phyloP scores from a whole-genome alignment of 306 rosid genomes.

The Rosa chinensis region DNA sequence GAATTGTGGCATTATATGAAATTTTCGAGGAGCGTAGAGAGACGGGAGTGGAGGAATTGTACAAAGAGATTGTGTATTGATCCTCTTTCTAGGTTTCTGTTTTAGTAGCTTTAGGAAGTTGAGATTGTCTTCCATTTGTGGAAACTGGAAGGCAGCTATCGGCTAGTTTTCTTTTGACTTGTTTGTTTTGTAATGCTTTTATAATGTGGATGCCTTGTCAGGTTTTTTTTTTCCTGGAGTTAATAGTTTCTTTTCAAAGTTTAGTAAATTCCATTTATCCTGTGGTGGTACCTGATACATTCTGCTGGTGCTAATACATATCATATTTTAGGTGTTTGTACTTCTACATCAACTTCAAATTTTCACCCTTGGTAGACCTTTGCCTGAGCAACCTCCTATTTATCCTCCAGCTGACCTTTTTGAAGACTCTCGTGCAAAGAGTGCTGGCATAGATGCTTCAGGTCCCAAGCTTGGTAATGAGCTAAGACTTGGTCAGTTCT shows the following conservation, averaged over 20 bases:
- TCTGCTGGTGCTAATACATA: conserved; percentile 9
- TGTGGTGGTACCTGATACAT: background rate
- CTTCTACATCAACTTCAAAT: conserved; percentile 83
- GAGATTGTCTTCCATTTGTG: background rate
- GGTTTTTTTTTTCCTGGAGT: background rate
- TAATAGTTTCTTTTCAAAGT: background rate
- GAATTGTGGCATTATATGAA: background rate
- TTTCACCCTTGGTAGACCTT: conserved; percentile 72
- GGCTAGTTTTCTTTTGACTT: background rate
- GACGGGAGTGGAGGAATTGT: background rate
- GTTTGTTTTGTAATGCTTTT: background rate
- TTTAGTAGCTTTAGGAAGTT: background rate
- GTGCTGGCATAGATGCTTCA: conserved; percentile 56
- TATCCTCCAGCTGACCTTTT: conserved; percentile 50
- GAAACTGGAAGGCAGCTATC: background rate
- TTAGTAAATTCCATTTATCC: background rate
- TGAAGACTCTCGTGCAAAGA: conserved; percentile 49
- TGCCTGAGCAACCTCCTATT: conserved; percentile 76
- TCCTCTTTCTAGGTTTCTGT: background rate
- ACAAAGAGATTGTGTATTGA: background rate
- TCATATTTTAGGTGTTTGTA: conserved; percentile 67
- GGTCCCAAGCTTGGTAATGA: conserved; percentile 79
- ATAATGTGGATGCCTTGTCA: background rate
- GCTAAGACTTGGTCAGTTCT: conserved; percentile 74
- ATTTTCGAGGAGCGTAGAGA: background rate